Conservation (phyloP, 139 green algal genomes). For the Asterochloris erici region DNA sequence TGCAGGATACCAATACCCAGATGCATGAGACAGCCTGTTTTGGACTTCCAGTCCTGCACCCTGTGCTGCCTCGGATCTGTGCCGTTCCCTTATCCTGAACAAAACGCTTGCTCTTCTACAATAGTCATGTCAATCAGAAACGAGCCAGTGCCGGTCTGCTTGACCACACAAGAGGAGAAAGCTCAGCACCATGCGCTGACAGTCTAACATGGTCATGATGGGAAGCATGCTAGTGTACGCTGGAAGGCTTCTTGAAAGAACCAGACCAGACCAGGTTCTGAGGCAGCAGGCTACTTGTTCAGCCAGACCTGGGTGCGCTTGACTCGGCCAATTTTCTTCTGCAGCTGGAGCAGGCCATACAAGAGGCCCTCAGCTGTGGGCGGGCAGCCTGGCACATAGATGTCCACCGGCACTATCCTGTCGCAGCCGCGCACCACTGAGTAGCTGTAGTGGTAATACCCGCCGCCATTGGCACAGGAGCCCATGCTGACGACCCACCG, state of each 20-base stretch:
- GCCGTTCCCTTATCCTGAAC: too few relatives aligned
- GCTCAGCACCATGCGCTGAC: too few relatives aligned
- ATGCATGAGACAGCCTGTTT: neutral
- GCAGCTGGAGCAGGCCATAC: constrained; percentile 92
- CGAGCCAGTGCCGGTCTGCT: too few relatives aligned
- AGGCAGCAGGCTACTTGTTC: constrained; percentile 15
- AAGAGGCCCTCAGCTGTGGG: constrained; percentile 94
- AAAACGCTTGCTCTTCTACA: too few relatives aligned
- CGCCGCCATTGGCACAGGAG: constrained; percentile 92
- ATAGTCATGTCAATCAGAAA: too few relatives aligned
- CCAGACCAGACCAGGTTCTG: too few relatives aligned
- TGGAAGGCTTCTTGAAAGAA: too few relatives aligned
- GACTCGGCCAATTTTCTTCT: constrained; percentile 68
- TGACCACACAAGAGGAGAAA: too few relatives aligned
- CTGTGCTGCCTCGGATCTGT: too few relatives aligned
- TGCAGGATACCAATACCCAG: neutral
- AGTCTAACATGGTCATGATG: too few relatives aligned
- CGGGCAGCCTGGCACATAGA: constrained; percentile 94
- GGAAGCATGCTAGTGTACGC: too few relatives aligned
- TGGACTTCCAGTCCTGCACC: too few relatives aligned
- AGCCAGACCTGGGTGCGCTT: constrained; percentile 55
- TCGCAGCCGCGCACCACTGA: constrained; percentile 93
- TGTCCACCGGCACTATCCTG: constrained; percentile 95
- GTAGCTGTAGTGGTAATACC: constrained; percentile 99
- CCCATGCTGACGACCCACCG: constrained; percentile 98